Evolutionary conservation across 1,284 basidiomycete species (phyloP).

Genomic region (Ganoderma lucidum): DNA sequence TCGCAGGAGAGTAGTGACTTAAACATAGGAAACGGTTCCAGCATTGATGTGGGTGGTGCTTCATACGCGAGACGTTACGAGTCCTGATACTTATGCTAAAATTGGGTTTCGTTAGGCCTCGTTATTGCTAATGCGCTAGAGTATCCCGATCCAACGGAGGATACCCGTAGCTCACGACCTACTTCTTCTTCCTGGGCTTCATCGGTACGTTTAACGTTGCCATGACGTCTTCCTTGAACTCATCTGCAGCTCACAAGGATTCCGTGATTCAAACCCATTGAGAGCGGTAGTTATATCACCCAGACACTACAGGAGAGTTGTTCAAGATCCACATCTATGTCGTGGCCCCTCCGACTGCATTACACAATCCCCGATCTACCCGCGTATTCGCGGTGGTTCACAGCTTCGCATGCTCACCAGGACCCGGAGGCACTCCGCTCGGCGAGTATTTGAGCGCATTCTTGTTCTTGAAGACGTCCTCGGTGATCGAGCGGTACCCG

Average conservation of each 20-base stretch:
- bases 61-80: neutral
- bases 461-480: slow-evolving; percentile 48
- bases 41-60: neutral
- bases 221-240: neutral
- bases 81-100: neutral
- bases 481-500: slow-evolving; percentile 50
- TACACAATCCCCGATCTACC: neutral
- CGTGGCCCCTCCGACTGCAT: neutral
- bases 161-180: neutral
- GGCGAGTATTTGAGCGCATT: slow-evolving; percentile 48
- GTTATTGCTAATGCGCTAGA: neutral
- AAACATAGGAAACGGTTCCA: neutral
- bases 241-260: neutral
- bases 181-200: neutral
- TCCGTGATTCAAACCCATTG: neutral
- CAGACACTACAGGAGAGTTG: neutral
- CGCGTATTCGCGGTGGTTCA: slow-evolving; percentile 24
- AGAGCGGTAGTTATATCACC: neutral
- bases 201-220: neutral
- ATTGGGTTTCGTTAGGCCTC: neutral
- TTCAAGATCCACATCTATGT: neutral
- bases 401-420: slow-evolving; percentile 50
- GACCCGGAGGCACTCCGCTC: slow-evolving; percentile 46
- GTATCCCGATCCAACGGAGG: neutral
- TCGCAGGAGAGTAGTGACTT: neutral